Evolutionary conservation across 1,284 basidiomycete genomes (phyloP), one percentile per base, ranked within the genome.

Genomic region (Clitocybe nebularis): DNA sequence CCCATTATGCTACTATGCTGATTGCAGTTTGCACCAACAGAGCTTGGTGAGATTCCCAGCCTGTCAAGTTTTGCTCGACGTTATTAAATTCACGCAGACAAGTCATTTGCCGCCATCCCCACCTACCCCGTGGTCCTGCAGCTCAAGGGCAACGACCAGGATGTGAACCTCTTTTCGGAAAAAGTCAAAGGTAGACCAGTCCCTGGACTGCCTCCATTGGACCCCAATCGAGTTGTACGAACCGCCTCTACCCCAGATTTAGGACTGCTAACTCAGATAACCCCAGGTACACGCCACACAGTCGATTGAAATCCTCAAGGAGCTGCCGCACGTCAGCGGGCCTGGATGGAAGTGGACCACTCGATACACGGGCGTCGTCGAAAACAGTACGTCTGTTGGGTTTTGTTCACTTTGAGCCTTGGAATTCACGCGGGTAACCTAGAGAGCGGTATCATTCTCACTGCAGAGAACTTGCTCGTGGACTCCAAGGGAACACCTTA

Each of bases 381-480:
- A 92, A 65, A 91, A 92, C 59, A 89, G 88, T 89, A 52, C 37
- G 81, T 57, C 4, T 13, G 29, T 42, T 35, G 16, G 20, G 17
- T 11, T 13, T 20, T 16, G 4, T 22, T 8, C 16, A 16, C 13
- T n/a, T n/a, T n/a, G n/a, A n/a, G n/a, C 17, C 19, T 22, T 16
- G 16, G 21, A 9, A 34, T 30, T 24, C 22, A 43, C 32, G 30
- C 26, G 36, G 10, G 35, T 32, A 6, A 25, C 37, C 7, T 49
- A 89, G 87, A 86, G 59, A 82, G 79, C 35, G 89, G 89, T 2
- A 78, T 92, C 45, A 76, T 92, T 42, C 48, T 88, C 9, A 87
- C 85, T 39, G 63, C 61, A 10, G 85, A 89, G 57, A 70, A 71
- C 33, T 54, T 71, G 1, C 75, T 92, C 24, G 66, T 85, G 14